Conservation (phyloP, 495 filamentous ascomycete genomes). For the Clohesyomyces aquaticus region DNA sequence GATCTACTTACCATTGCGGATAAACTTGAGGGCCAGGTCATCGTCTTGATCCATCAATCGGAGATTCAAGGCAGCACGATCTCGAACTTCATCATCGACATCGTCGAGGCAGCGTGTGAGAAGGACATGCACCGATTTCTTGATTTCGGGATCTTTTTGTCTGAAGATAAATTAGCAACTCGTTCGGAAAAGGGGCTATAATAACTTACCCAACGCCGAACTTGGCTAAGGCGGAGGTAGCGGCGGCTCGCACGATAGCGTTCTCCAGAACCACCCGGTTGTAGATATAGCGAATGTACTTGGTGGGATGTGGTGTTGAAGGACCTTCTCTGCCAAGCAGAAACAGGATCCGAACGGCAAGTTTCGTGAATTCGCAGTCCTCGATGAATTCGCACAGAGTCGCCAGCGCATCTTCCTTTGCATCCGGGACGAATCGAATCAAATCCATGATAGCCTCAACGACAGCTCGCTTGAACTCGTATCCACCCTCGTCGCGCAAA, state of each 20-base stretch:
- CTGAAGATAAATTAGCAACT: background rate
- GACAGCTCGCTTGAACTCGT: conserved; percentile 96
- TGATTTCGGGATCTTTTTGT: conserved; percentile 94
- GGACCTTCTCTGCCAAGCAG: conserved; percentile 92
- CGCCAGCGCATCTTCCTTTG: conserved; percentile 94
- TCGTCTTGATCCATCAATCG: conserved; percentile 83
- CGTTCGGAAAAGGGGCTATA: background rate
- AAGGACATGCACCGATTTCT: conserved; percentile 89
- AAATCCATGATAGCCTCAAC: conserved; percentile 99
- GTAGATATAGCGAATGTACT: conserved; percentile 99
- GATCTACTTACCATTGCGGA: conserved; percentile 83
- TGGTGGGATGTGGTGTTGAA: conserved; percentile 92
- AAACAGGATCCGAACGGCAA: conserved; percentile 93
- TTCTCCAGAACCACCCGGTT: conserved; percentile 98
- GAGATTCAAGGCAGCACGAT: conserved; percentile 91
- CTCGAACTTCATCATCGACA: conserved; percentile 95
- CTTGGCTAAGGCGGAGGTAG: conserved; percentile 93
- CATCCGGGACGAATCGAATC: conserved; percentile 98
- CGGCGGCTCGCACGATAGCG: conserved; percentile 91
- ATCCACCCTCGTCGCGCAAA: conserved; percentile 93
- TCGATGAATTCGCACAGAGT: conserved; percentile 99
- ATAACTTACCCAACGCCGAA: conserved; percentile 75
- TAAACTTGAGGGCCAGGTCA: conserved; percentile 78
- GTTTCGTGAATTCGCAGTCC: conserved; percentile 98
- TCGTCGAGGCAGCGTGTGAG: conserved; percentile 95